Evolutionary conservation across 2,329 filamentous ascomycete species (phyloP).

Genomic region (Aureobasidium sp.): DNA sequence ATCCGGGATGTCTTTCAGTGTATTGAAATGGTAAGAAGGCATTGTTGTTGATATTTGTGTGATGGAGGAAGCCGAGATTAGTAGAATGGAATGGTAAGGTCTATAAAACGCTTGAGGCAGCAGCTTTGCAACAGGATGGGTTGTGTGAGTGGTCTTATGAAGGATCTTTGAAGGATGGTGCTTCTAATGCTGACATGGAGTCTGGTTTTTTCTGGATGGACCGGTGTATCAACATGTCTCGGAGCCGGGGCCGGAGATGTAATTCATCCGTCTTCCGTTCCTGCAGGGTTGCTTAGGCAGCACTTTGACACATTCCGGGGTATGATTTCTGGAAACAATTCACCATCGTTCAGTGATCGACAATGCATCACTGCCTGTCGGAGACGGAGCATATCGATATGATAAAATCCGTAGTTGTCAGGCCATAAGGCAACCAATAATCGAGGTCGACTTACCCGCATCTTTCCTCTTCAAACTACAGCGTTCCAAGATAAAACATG

Average conservation of each 20-base stretch:
- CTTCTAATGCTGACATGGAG: not conserved
- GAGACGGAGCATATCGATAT: not conserved
- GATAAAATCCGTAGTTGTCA: not conserved
- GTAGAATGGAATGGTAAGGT: not conserved
- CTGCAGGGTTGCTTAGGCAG: slow-evolving; percentile 18
- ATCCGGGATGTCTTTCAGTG: slow-evolving; percentile 30
- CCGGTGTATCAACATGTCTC: not conserved
- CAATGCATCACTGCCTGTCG: not conserved
- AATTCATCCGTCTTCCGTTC: slow-evolving; percentile 13
- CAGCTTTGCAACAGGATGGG: not conserved
- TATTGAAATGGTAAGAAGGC: slow-evolving; percentile 24
- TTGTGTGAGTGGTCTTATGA: not conserved
- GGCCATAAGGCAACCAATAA: not conserved
- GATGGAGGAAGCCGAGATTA: not conserved
- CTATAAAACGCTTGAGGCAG: not conserved
- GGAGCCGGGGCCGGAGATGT: not conserved
- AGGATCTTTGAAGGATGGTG: too few species aligned
- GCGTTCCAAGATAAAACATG: too few species aligned
- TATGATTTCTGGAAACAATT: not conserved
- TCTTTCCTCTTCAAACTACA: not conserved
- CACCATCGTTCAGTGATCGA: not conserved
- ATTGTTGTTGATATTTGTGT: not conserved
- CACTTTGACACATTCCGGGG: slow-evolving; percentile 16
- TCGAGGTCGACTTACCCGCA: not conserved
- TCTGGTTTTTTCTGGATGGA: not conserved